Evolutionary conservation across 768 basidiomycete species (phyloP).

Genomic region (Tricholoma matsutake): DNA sequence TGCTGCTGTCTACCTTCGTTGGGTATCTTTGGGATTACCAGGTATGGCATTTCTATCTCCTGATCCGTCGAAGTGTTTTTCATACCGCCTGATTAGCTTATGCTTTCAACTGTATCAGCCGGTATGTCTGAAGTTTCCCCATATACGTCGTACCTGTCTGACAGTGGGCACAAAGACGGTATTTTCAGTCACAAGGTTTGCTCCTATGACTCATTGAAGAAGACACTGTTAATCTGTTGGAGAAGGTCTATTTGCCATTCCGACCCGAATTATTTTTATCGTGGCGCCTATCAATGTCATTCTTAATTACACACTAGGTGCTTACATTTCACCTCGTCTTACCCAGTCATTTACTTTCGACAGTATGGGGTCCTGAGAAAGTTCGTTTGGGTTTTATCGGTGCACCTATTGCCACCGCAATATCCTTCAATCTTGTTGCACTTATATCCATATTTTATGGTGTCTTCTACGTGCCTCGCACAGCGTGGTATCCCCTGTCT

Average conservation of each 20-base stretch:
- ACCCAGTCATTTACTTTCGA: not conserved
- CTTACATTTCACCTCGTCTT: conserved; percentile 6
- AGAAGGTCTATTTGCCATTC: conserved; percentile 74
- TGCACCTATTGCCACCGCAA: conserved; percentile 85
- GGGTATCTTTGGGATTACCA: conserved; percentile 75
- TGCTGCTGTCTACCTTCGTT: conserved; percentile 76
- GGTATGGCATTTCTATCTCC: conserved; percentile 29
- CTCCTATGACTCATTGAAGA: not conserved
- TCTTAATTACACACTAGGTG: conserved; percentile 84
- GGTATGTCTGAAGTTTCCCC: conserved; percentile 24
- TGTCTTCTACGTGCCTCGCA: conserved; percentile 54
- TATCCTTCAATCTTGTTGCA: conserved; percentile 86
- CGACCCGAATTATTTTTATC: conserved; percentile 77
- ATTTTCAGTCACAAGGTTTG: conserved; percentile 80
- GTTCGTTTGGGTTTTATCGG: conserved; percentile 88
- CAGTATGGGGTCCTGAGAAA: conserved; percentile 80
- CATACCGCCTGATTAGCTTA: conserved; percentile 33
- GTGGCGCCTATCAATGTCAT: conserved; percentile 85
- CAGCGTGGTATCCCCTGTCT: conserved; percentile 81
- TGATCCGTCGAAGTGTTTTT: not conserved
- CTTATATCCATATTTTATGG: conserved; percentile 61
- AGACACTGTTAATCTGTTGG: not conserved
- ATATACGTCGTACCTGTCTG: not conserved
- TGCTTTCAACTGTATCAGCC: conserved; percentile 49
- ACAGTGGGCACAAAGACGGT: conserved; percentile 41